These are phyloP conservation scores for Quercus bicolor DNA, from an alignment of 306 rosid genomes.

Conservation along the genomic window DNA sequence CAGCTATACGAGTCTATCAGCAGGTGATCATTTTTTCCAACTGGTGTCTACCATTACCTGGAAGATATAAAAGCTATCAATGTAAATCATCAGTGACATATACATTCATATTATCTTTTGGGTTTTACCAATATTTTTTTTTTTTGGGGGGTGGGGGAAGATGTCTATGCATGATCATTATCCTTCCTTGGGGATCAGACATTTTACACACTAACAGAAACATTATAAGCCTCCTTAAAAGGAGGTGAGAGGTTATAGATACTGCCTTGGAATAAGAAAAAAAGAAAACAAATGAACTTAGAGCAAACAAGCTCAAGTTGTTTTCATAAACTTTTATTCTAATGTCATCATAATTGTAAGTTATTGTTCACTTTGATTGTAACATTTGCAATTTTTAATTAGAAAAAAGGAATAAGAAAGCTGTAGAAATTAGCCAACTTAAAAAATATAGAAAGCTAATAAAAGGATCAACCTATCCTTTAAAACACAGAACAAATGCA, in stretches of 20 bases:
- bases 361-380: constrained; percentile 2
- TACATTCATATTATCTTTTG: neutral
- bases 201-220: no score
- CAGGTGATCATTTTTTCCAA: constrained; percentile 30
- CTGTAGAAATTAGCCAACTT: neutral
- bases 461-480: neutral
- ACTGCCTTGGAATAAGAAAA: neutral
- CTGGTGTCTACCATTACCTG: constrained; percentile 28
- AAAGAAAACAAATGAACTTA: neutral
- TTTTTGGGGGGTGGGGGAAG: no score
- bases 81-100: neutral
- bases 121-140: no score
- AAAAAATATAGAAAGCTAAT: neutral
- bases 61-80: constrained; percentile 14
- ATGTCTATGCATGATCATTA: no score
- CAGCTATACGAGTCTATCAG: constrained; percentile 22
- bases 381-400: constrained; percentile 14
- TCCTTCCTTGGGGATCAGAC: no score
- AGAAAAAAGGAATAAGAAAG: constrained; percentile 5
- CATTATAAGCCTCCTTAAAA: no score
- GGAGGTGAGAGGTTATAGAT: neutral
- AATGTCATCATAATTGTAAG: neutral
- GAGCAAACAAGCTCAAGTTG: neutral
- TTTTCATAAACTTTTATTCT: neutral
- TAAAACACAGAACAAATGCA: neutral